Evolutionary conservation across 306 rosid species (phyloP).

Genomic region (Begonia masoniana): DNA sequence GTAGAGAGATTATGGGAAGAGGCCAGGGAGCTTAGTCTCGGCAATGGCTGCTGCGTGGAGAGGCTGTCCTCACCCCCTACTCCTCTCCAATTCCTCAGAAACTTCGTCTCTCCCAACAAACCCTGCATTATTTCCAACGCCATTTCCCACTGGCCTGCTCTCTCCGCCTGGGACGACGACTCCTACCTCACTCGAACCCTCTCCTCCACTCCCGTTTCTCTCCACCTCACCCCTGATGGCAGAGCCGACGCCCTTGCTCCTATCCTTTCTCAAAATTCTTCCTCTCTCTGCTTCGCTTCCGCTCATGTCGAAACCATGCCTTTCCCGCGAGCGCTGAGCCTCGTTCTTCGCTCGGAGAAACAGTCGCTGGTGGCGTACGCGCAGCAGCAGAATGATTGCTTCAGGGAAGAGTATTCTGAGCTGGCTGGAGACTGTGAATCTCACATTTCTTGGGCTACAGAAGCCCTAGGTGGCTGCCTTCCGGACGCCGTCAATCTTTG

Average conservation of each 20-base stretch:
- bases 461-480: constrained; percentile 49
- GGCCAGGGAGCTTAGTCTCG: constrained; percentile 52
- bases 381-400: constrained; percentile 76
- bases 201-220: constrained; percentile 42
- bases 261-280: not conserved
- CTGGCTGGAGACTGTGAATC: constrained; percentile 49
- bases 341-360: constrained; percentile 8
- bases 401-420: constrained; percentile 43
- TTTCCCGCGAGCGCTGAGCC: constrained; percentile 20
- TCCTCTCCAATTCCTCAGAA: constrained; percentile 40
- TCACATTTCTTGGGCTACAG: constrained; percentile 51
- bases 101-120: constrained; percentile 53
- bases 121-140: constrained; percentile 69
- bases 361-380: constrained; percentile 40
- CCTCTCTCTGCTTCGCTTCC: constrained; percentile 28
- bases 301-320: constrained; percentile 19
- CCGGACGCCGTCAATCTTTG: constrained; percentile 81
- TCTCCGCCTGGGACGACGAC: constrained; percentile 35
- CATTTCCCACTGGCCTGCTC: constrained; percentile 62
- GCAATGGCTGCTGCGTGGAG: constrained; percentile 29
- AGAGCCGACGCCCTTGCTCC: constrained; percentile 48
- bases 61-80: constrained; percentile 41
- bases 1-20: constrained; percentile 57
- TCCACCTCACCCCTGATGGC: constrained; percentile 80
- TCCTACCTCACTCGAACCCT: constrained; percentile 42